phyloP scores from a whole-genome alignment of 1,139 yeast species.

The Taiozyma sp. region DNA sequence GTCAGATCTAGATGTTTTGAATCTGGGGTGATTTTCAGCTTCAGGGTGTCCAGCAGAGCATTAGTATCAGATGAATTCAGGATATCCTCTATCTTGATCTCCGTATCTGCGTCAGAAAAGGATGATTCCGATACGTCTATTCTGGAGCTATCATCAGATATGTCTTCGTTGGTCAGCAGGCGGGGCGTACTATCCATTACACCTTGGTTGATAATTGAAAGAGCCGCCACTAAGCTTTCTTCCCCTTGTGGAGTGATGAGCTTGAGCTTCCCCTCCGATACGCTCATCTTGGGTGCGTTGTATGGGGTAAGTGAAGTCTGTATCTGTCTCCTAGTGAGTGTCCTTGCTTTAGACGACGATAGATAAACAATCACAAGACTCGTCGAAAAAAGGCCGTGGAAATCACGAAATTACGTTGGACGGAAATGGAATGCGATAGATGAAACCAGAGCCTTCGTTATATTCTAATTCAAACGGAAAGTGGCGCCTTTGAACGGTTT shows the following conservation, averaged over 20 bases:
- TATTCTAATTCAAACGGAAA: neutral
- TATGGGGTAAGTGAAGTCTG: neutral
- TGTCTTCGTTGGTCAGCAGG: neutral
- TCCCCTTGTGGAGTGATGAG: neutral
- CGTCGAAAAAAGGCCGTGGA: neutral
- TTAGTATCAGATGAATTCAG: conserved; percentile 15
- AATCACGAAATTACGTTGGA: neutral
- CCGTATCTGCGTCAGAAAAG: conserved; percentile 4
- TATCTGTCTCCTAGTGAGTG: neutral
- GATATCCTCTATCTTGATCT: conserved; percentile 7
- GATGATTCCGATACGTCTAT: neutral
- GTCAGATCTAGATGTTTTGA: neutral
- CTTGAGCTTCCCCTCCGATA: neutral
- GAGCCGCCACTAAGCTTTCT: neutral
- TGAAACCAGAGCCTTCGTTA: neutral
- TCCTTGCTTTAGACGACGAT: neutral
- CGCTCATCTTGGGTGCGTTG: neutral
- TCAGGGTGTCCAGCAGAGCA: conserved; percentile 10
- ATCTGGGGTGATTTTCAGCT: conserved; percentile 5
- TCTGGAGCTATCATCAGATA: conserved; percentile 8
- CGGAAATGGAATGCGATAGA: neutral
- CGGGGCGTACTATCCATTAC: neutral
- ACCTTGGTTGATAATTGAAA: neutral
- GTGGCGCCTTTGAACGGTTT: neutral
- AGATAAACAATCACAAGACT: neutral